These are phyloP conservation scores for Beauveria australis DNA, from an alignment of 2,329 filamentous ascomycete species.

Conservation along the genomic window DNA sequence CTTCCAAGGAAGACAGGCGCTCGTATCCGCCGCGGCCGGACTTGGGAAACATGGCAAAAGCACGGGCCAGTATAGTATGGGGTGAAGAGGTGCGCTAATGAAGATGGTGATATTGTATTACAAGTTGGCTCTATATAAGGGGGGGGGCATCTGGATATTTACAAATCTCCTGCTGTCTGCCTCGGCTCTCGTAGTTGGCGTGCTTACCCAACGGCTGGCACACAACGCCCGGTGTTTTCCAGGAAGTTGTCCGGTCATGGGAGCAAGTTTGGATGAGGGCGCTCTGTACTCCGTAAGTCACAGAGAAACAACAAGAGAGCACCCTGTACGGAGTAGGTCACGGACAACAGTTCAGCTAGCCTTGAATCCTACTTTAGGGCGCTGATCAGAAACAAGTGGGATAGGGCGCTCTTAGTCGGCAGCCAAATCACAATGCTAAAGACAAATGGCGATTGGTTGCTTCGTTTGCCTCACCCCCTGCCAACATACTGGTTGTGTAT, in stretches of 20 bases:
- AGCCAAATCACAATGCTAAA: background rate
- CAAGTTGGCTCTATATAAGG: background rate
- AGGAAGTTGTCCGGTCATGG: background rate
- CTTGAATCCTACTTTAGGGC: background rate
- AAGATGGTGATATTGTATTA: background rate
- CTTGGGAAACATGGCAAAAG: background rate
- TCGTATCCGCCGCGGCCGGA: background rate
- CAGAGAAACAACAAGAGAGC: background rate
- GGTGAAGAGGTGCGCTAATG: background rate
- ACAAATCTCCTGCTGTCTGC: background rate
- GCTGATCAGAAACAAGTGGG: background rate
- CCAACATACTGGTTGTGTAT: no score
- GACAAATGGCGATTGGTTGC: background rate
- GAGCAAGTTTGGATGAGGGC: background rate
- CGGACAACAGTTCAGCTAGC: background rate
- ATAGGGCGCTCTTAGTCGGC: background rate
- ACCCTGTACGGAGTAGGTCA: background rate
- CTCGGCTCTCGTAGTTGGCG: background rate
- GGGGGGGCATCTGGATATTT: background rate
- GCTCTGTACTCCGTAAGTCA: background rate
- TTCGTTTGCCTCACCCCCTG: background rate
- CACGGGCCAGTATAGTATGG: background rate
- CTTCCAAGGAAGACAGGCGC: background rate
- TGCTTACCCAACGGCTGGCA: background rate
- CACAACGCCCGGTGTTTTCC: background rate